Percentiles rank a stretch among this genome's conserved stretches.
phyloP scores from a whole-genome alignment of 345 rosid species.

The Moricandia arvensis region DNA sequence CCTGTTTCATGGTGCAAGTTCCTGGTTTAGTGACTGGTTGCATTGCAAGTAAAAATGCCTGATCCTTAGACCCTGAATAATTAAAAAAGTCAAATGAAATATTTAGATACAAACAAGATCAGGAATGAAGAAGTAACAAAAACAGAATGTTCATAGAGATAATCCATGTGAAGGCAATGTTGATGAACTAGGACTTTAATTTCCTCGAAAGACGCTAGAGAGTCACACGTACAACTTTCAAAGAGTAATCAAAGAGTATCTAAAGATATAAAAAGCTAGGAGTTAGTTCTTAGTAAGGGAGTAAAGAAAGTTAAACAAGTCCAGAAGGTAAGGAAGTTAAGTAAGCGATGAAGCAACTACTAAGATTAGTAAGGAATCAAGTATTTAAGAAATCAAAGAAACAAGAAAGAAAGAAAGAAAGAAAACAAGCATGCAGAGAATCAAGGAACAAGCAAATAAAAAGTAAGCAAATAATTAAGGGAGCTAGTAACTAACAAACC shows the following conservation, averaged over 20 bases:
- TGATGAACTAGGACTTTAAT: background rate
- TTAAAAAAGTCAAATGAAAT: background rate
- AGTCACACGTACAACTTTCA: background rate
- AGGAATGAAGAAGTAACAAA: background rate
- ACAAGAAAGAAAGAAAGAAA: no score
- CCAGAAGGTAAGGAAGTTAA: background rate
- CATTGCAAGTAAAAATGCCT: background rate
- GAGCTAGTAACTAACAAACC: no score
- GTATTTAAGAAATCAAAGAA: no score
- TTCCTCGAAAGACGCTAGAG: background rate
- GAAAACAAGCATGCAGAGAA: no score
- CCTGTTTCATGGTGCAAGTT: no score
- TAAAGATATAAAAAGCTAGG: no score
- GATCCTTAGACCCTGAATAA: background rate
- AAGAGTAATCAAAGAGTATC: no score
- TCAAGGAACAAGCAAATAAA: no score
- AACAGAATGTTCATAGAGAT: background rate
- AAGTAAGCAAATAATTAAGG: no score
- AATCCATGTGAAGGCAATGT: background rate
- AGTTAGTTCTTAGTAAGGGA: background rate
- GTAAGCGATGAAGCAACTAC: no score
- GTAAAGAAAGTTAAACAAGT: background rate
- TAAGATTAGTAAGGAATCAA: no score
- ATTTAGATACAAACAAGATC: background rate
- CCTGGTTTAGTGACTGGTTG: background rate